These are phyloP conservation scores for Mucor piriformis DNA, from an alignment of 371 early-diverging fungal genomes.

Conservation along the genomic window DNA sequence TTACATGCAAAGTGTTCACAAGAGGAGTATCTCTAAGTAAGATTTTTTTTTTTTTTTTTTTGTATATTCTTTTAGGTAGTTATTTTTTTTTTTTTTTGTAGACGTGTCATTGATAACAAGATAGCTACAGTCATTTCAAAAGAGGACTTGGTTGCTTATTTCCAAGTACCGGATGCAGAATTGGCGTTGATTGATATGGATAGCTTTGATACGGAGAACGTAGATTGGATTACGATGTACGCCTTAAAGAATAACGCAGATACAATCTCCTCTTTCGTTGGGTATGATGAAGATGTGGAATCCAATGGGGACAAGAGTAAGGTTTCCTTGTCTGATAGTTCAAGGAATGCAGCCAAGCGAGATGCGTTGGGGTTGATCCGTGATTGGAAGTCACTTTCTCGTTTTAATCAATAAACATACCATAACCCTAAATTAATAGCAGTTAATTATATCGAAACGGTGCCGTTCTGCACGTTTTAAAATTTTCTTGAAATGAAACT, in stretches of 20 bases:
- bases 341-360: too few species aligned
- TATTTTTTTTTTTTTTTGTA: slow-evolving; percentile 30
- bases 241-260: neutral
- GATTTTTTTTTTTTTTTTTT: slow-evolving; percentile 1
- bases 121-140: neutral
- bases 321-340: too few species aligned
- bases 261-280: neutral
- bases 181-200: neutral
- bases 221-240: slow-evolving; percentile 5
- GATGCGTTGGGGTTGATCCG: too few species aligned
- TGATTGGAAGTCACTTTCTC: too few species aligned
- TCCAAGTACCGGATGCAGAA: neutral
- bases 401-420: too few species aligned
- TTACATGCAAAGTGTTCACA: slow-evolving; percentile 34
- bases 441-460: too few species aligned
- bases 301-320: too few species aligned
- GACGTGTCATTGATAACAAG: slow-evolving; percentile 68
- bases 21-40: slow-evolving; percentile 40
- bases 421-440: too few species aligned
- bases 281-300: neutral
- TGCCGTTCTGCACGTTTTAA: too few species aligned
- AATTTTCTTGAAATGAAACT: too few species aligned
- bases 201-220: neutral
- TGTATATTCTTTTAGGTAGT: slow-evolving; percentile 30
- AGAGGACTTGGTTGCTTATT: slow-evolving; percentile 11